Percentiles rank a stretch among this genome's conserved stretches.
Evolutionary conservation across 2,329 filamentous ascomycete species (phyloP).

Genomic region (Helminthosporium solani): DNA sequence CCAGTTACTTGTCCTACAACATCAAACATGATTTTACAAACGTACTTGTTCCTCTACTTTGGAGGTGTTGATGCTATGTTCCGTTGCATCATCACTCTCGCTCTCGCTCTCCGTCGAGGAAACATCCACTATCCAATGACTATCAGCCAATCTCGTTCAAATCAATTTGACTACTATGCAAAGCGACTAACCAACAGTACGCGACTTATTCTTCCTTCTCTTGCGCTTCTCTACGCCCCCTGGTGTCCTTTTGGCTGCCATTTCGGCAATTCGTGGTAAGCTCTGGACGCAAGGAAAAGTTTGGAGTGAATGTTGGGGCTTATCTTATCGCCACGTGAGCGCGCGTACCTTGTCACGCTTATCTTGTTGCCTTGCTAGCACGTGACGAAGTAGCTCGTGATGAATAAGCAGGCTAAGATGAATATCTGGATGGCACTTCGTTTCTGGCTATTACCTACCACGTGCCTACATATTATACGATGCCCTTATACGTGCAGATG

Average conservation of each 20-base stretch:
- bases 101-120: conserved; percentile 32
- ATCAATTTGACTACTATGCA: background rate
- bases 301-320: conserved; percentile 20
- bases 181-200: conserved; percentile 27
- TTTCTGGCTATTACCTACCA: too few relatives aligned
- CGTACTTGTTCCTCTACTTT: conserved; percentile 4
- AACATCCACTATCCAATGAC: conserved; percentile 20
- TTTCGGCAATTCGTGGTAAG: conserved; percentile 11
- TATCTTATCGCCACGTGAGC: conserved; percentile 33
- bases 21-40: background rate
- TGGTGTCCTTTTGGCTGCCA: conserved; percentile 24
- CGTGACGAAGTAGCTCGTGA: too few relatives aligned
- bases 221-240: conserved; percentile 21
- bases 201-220: conserved; percentile 33
- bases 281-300: conserved; percentile 15
- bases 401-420: too few relatives aligned
- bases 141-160: background rate
- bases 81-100: conserved; percentile 28
- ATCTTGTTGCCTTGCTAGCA: too few relatives aligned
- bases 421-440: too few relatives aligned
- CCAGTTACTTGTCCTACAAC: background rate
- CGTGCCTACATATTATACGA: too few relatives aligned
- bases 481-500: too few relatives aligned
- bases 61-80: conserved; percentile 12
- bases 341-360: too few relatives aligned